phyloP scores from a whole-genome alignment of 495 filamentous ascomycete genomes.

The Lophiotrema nucula region DNA sequence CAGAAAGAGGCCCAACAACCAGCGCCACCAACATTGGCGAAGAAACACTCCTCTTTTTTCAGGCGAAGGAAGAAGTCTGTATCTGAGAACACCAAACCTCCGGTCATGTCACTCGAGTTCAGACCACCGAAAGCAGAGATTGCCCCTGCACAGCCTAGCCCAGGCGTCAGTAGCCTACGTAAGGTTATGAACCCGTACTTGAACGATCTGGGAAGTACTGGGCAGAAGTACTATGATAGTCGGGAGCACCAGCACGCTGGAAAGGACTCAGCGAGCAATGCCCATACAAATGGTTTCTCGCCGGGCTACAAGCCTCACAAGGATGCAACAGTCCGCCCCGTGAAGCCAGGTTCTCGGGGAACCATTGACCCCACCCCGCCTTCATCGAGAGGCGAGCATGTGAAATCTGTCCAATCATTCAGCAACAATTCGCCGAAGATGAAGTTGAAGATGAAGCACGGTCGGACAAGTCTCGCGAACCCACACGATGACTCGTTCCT shows the following conservation, averaged over 20 bases:
- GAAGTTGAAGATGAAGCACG: constrained; percentile 32
- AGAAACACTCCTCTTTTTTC: constrained; percentile 92
- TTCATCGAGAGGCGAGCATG: constrained; percentile 25
- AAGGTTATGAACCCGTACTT: constrained; percentile 90
- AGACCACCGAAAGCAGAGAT: constrained; percentile 32
- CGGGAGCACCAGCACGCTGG: constrained; percentile 30
- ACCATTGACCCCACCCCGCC: constrained; percentile 25
- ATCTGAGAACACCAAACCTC: constrained; percentile 54
- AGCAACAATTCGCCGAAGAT: constrained; percentile 29
- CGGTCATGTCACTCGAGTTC: constrained; percentile 45
- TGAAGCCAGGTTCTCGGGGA: constrained; percentile 36
- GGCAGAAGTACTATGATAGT: constrained; percentile 28
- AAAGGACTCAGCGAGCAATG: constrained; percentile 34
- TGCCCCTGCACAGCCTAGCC: constrained; percentile 56
- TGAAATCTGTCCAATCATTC: constrained; percentile 13
- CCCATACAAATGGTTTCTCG: constrained; percentile 52
- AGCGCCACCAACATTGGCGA: constrained; percentile 63
- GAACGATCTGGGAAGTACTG: constrained; percentile 32
- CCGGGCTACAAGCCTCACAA: constrained; percentile 62
- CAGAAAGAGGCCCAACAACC: constrained; percentile 36
- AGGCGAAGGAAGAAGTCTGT: constrained; percentile 86
- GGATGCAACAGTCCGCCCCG: constrained; percentile 57
- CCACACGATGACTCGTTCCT: constrained; percentile 50
- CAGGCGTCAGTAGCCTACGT: constrained; percentile 76
- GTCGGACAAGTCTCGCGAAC: constrained; percentile 21